Percentiles rank a stretch among this genome's conserved stretches.
Evolutionary conservation across 2,329 filamentous ascomycete genomes (phyloP).

Genomic region (Neophaeococcomyces mojaviensis): DNA sequence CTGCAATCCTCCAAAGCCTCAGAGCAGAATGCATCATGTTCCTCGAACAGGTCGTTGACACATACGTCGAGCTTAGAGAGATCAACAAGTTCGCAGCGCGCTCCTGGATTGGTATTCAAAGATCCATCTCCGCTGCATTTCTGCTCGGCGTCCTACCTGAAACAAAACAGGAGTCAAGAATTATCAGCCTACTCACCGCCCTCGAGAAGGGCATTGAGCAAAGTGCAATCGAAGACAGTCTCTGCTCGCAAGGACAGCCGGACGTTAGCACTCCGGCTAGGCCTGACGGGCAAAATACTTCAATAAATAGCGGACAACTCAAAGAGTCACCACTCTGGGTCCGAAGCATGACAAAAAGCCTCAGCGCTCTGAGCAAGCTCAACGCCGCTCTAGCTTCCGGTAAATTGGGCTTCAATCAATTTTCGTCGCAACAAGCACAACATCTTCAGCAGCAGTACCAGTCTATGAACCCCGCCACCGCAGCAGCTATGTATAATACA

Average conservation of each 20-base stretch:
- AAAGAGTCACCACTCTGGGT: slow-evolving; percentile 34
- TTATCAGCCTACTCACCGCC: slow-evolving; percentile 34
- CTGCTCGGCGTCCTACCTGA: slow-evolving; percentile 40
- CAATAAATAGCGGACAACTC: background rate
- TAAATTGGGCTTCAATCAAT: slow-evolving; percentile 2
- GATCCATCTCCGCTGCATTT: slow-evolving; percentile 42
- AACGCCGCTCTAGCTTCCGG: slow-evolving; percentile 31
- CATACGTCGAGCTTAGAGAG: slow-evolving; percentile 50
- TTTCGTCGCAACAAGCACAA: background rate
- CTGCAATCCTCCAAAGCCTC: slow-evolving; percentile 26
- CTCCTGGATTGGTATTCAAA: slow-evolving; percentile 41
- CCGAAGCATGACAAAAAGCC: slow-evolving; percentile 39
- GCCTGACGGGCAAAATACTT: slow-evolving; percentile 1
- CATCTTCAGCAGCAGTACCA: background rate
- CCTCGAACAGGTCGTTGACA: slow-evolving; percentile 50
- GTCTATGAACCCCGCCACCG: background rate
- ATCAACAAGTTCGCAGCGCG: slow-evolving; percentile 37
- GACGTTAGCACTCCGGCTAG: background rate
- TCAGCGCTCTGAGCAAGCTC: slow-evolving; percentile 39
- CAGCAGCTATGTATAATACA: slow-evolving; percentile 6
- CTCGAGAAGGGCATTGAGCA: slow-evolving; percentile 39
- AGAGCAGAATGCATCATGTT: slow-evolving; percentile 50
- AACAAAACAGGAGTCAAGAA: slow-evolving; percentile 33
- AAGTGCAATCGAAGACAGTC: slow-evolving; percentile 28
- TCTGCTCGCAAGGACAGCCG: slow-evolving; percentile 15